Base-by-base conservation (phyloP, 192 early-diverging fungal species). In the Endogone sp. region DNA sequence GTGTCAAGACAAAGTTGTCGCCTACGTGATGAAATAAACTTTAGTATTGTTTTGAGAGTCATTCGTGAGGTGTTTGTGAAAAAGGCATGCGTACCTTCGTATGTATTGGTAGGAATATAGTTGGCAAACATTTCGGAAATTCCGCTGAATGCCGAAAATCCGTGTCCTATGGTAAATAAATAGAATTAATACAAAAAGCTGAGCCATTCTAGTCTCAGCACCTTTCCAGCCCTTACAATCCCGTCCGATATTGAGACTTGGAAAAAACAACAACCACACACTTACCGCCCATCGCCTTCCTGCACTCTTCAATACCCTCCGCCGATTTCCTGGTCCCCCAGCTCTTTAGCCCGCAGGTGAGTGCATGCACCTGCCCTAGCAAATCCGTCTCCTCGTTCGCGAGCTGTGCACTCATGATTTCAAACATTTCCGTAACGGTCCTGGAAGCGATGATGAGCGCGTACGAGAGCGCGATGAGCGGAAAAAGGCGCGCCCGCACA, bases 71-170 rank as follows among this genome's bases (percentile, higher is more conserved):
- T n/a, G n/a, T n/a, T n/a, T n/a, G n/a, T n/a, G n/a, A 20, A 60
- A 4, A 60, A 28, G 9, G 59, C 20, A 28, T n/a, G 59, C 59
- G 22, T 60, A 60, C 59, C 59, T 60, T 60, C 59, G 20, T 60
- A 60, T 9, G 59, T 60, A n/a, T 60, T 87, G 67, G 88, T 84
- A 11, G 89, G 89, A 24, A 88, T 84, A 65, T 83, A 76, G 63
- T 80, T 84, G 49, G 79, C 81, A 70, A 84, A 90, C 31, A 92
- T 67, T 61, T 90, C 84, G 29, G 81, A 79, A 10, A 92, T 81
- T 2, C 91, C 91, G 57, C 87, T 88, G 73, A 86, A 90, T 27
- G 79, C 75, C 29, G 89, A 90, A 70, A 85, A 92, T 0, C 91
- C 91, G 29, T 92, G 91, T n/a, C 59, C 37, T 44, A 44, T 8